phyloP scores from a whole-genome alignment of 768 basidiomycete genomes.

The Mycena latifolia region DNA sequence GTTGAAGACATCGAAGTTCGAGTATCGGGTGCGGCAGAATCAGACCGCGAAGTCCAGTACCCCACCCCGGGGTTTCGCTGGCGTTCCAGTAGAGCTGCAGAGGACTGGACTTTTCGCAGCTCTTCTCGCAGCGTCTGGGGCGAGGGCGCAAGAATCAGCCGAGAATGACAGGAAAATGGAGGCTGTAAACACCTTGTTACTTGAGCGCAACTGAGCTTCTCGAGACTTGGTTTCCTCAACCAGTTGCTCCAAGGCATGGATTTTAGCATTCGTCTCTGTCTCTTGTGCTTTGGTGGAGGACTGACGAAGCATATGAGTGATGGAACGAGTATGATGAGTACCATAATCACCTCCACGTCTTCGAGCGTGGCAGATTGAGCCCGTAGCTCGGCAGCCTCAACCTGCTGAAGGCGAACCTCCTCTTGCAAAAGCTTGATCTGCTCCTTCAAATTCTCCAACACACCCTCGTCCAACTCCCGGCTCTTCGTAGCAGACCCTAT shows the following conservation, averaged over 20 bases:
- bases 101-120: slow-evolving; percentile 94
- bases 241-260: slow-evolving; percentile 69
- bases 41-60: slow-evolving; percentile 80
- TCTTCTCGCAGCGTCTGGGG: slow-evolving; percentile 90
- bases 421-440: slow-evolving; percentile 67
- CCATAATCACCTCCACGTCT: slow-evolving; percentile 73
- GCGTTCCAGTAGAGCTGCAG: slow-evolving; percentile 88
- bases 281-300: slow-evolving; percentile 52
- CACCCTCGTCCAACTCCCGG: slow-evolving; percentile 69
- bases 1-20: slow-evolving; percentile 52
- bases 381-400: slow-evolving; percentile 68
- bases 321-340: neutral
- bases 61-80: slow-evolving; percentile 91
- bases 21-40: slow-evolving; percentile 56
- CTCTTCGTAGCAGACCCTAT: slow-evolving; percentile 70
- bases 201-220: slow-evolving; percentile 76
- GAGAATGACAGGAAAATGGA: slow-evolving; percentile 11
- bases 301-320: slow-evolving; percentile 38
- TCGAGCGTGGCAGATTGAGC: slow-evolving; percentile 59
- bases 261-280: slow-evolving; percentile 61
- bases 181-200: slow-evolving; percentile 75
- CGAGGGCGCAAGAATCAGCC: slow-evolving; percentile 1
- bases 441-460: slow-evolving; percentile 61
- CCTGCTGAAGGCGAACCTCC: slow-evolving; percentile 61
- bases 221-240: slow-evolving; percentile 80